Conservation (phyloP, 2,329 filamentous ascomycete genomes). For the Leptographium lundbergii region DNA sequence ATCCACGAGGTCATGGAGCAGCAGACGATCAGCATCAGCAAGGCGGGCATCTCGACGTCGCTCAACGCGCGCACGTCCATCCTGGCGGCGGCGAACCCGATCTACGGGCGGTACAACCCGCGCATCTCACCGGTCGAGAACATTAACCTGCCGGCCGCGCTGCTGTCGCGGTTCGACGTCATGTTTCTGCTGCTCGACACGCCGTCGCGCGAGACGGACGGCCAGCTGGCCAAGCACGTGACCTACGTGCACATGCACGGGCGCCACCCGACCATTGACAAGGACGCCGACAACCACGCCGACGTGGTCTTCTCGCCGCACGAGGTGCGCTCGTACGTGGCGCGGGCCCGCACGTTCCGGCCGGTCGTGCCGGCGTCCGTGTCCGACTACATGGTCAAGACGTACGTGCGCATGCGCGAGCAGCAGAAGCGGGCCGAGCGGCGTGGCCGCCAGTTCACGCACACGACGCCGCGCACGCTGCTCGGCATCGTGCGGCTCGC, state of each 20-base stretch:
- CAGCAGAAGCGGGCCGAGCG: slow-evolving; percentile 85
- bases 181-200: slow-evolving; percentile 95
- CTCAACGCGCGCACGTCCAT: slow-evolving; percentile 94
- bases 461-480: slow-evolving; percentile 87
- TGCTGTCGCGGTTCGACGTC: slow-evolving; percentile 93
- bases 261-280: slow-evolving; percentile 54
- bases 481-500: slow-evolving; percentile 86
- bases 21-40: slow-evolving; percentile 76
- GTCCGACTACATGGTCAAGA: slow-evolving; percentile 93
- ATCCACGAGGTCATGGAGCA: slow-evolving; percentile 87
- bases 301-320: slow-evolving; percentile 76
- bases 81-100: slow-evolving; percentile 87
- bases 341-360: slow-evolving; percentile 78
- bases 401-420: slow-evolving; percentile 88
- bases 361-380: slow-evolving; percentile 75
- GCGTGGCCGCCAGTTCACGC: slow-evolving; percentile 81
- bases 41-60: slow-evolving; percentile 58
- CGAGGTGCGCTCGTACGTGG: slow-evolving; percentile 93
- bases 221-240: slow-evolving; percentile 90
- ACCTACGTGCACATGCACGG: slow-evolving; percentile 96
- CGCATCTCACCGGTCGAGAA: slow-evolving; percentile 96
- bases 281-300: slow-evolving; percentile 14
- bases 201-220: slow-evolving; percentile 76
- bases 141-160: slow-evolving; percentile 94
- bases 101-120: slow-evolving; percentile 97